phyloP scores from a whole-genome alignment of 2,329 filamentous ascomycete species.

The Aspergillus sp. region DNA sequence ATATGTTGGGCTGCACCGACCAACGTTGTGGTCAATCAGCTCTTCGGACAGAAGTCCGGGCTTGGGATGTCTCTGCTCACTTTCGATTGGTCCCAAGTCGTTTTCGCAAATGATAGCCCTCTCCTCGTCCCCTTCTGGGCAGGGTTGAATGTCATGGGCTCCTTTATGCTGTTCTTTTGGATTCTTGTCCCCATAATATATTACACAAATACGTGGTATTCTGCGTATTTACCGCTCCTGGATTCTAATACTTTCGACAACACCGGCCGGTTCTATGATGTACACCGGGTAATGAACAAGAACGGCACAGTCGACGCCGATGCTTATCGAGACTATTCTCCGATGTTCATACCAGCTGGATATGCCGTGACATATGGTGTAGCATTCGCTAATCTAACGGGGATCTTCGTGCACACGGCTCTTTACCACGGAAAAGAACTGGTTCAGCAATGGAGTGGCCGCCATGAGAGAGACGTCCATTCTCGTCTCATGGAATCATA shows the following conservation, averaged over 20 bases:
- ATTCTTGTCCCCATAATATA: conserved; percentile 45
- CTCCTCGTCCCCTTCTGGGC: conserved; percentile 62
- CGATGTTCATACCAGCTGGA: conserved; percentile 63
- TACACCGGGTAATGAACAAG: conserved; percentile 57
- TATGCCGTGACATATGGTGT: conserved; percentile 58
- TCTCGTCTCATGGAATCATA: conserved; percentile 45
- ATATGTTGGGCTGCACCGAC: conserved; percentile 70
- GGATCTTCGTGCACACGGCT: conserved; percentile 46
- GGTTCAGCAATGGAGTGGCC: conserved; percentile 35
- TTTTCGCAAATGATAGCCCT: conserved; percentile 67
- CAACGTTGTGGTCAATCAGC: conserved; percentile 67
- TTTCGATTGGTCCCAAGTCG: conserved; percentile 73
- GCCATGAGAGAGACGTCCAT: conserved; percentile 41
- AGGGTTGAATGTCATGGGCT: conserved; percentile 44
- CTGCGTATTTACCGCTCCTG: conserved; percentile 63
- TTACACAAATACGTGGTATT: conserved; percentile 56
- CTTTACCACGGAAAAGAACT: conserved; percentile 41
- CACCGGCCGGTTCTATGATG: conserved; percentile 60
- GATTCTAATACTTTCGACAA: conserved; percentile 65
- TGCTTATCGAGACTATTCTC: conserved; percentile 64
- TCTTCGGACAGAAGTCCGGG: conserved; percentile 69
- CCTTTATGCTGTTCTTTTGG: conserved; percentile 46
- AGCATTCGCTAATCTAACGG: conserved; percentile 66
- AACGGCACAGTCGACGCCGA: conserved; percentile 59
- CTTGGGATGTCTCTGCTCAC: conserved; percentile 68